Base-by-base conservation (phyloP, 148 eudicot species). In the Arbutus unedo region DNA sequence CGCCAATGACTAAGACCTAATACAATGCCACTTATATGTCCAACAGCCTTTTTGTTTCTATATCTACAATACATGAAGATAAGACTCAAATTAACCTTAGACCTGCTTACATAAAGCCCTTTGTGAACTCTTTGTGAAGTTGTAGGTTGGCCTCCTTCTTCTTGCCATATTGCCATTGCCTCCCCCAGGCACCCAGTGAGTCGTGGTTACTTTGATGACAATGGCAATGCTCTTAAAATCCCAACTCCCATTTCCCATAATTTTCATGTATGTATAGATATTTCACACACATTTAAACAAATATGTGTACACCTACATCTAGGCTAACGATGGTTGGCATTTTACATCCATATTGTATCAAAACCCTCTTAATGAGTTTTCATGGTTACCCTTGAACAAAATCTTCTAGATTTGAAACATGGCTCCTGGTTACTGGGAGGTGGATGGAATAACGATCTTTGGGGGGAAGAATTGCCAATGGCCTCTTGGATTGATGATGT, bases 351-450 rank as follows among this genome's bases (percentile, higher is more conserved):
- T 57, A 49, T 31, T 57, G 43, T 62, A 48, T 62, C 41, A 62
- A 19, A 73, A 68, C 71, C 44, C 57, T 70, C 15, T 6, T 77
- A 57, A 19, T 73, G 31, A 41, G 21, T 72, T 6, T 66, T 66
- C 57, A 86, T 49, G 50, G 79, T 43, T 83, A 50, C 48, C 47
- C 23, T 49, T 73, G 81, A 59, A 74, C 19, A 71, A 85, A 73
- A 10, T 15, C 84, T 84, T 85, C 71, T 82, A 96, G 99, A 87
- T 90, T 84, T 90, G 90, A 88, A 87, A 79, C 89, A 82, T 55
- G 96, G 96, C 76, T 86, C 94, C 38, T 97, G 99, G 99, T 45
- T 97, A 84, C 84, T 92, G 91, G 98, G 99, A 85, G 96, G 97
- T 82, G 98, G 97, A 82, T 97, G 99, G 99, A 97, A 89, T 84